Evolutionary conservation across 306 rosid genomes (phyloP).

Genomic region (Aeschynomene evenia): DNA sequence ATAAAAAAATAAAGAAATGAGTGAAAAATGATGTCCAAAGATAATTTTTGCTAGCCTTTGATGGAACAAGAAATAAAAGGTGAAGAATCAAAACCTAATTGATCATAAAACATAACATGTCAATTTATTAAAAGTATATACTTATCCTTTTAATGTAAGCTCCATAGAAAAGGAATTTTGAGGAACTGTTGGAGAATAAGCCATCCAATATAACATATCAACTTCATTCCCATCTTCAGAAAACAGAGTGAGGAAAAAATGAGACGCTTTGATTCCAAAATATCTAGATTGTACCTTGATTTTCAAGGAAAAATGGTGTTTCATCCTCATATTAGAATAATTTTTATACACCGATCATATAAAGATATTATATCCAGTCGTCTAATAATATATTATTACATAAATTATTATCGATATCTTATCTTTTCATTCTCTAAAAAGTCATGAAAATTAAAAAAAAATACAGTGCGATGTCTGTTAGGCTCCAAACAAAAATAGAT

Average conservation of each 20-base stretch:
- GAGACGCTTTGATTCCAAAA: conserved; percentile 22
- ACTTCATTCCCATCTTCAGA: conserved; percentile 10
- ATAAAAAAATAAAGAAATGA: not conserved
- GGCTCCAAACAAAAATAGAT: too few species aligned
- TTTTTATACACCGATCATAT: too few species aligned
- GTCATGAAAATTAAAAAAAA: too few species aligned
- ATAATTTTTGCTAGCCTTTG: conserved; percentile 1
- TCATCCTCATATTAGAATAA: conserved; percentile 12
- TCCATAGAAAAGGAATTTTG: conserved; percentile 11
- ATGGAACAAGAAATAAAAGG: not conserved
- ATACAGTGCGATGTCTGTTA: too few species aligned
- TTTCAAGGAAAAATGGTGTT: conserved; percentile 18
- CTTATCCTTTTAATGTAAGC: conserved; percentile 1
- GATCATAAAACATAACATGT: not conserved
- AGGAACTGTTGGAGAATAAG: conserved; percentile 7
- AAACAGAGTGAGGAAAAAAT: not conserved
- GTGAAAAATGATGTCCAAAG: not conserved
- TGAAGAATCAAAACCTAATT: conserved; percentile 21
- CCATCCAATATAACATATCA: conserved; percentile 2
- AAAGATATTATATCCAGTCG: too few species aligned
- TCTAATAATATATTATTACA: too few species aligned
- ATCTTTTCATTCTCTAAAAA: too few species aligned
- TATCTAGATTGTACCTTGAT: conserved; percentile 32
- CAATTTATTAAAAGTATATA: conserved; percentile 18
- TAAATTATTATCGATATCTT: too few species aligned